Evolutionary conservation across 2,329 filamentous ascomycete genomes (phyloP), one percentile per base, ranked within the genome.

Genomic region (Phyllosticta capitalensis): DNA sequence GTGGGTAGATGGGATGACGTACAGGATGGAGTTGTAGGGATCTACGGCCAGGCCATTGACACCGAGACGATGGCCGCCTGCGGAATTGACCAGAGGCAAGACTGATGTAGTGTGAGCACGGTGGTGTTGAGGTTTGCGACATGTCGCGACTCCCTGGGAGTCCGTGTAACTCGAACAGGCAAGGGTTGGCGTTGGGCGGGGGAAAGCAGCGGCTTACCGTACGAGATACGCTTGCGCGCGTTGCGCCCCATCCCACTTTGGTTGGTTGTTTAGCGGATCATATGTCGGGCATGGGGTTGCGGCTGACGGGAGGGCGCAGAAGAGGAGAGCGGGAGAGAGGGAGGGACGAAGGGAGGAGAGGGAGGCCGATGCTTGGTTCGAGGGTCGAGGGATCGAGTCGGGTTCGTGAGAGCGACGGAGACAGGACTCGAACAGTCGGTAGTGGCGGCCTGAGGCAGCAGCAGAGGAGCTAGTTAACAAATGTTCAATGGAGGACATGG

Each of bases 21-120:
- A 96, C 91, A 99, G 81, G 63, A 96, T 91, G 59, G 87, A 89
- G 73, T 88, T 89, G 65, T 87, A 81, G 63, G 81, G 79, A 75
- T 97, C 94, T 64, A 96, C 86, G 56, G 90, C 90, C 62, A 99
- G 83, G 63, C 92, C 92, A 79, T 97, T 96, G 67, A 99, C 90
- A 64, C 94, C 94, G 60, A 97, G 84, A 67, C 92, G 83, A 78
- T 99, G 94, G 61, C 92, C 92, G 65, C 90, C 90, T 19, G 85
- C 82, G 61, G 84, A 85, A 73, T 88, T 86, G 63, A 85, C 84
- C 67, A 89, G 83, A 68, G 87, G 86, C 65, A 90, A 81, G 74
- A 90, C 86, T 87, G 68, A 62, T 52, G 38, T 45, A 6, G 17
- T n/a, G 38, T 45, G 38, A 45, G 38, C 38, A 45, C n/a, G n/a